These are phyloP conservation scores for Mangifera indica DNA, from an alignment of 345 rosid species.

Conservation along the genomic window DNA sequence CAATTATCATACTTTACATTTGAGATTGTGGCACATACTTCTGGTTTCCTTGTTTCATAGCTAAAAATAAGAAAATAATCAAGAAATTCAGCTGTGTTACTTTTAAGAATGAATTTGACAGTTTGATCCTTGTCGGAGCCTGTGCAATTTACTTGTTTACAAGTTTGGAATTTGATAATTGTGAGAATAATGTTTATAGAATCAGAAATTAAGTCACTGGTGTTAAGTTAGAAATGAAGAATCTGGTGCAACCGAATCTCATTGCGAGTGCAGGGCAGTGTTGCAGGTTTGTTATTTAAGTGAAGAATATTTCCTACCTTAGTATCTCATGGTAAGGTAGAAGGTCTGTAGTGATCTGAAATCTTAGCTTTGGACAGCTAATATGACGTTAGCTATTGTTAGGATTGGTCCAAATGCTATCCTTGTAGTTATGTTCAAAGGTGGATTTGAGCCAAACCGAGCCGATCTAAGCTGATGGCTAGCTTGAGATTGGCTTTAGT, in stretches of 20 bases:
- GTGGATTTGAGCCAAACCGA: no score
- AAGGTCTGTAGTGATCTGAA: not conserved
- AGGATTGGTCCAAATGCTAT: not conserved
- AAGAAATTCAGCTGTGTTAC: no score
- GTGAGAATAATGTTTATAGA: no score
- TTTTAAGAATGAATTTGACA: no score
- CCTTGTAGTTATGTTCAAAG: not conserved
- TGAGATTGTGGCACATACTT: no score
- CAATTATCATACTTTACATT: no score
- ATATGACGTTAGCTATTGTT: not conserved
- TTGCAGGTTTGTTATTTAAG: not conserved
- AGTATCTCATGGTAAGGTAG: not conserved
- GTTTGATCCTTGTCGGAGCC: no score
- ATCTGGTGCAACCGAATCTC: not conserved
- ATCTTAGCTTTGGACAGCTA: not conserved
- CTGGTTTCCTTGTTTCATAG: no score
- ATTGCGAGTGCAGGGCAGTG: not conserved
- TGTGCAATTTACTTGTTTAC: not conserved
- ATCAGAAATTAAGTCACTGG: slow-evolving; percentile 1
- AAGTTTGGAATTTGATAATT: not conserved
- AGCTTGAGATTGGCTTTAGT: no score
- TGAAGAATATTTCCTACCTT: not conserved
- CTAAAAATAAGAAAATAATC: no score
- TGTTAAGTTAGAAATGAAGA: not conserved
- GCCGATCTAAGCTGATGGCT: no score